Evolutionary conservation across 2,329 filamentous ascomycete genomes (phyloP), one percentile per base, ranked within the genome.

Genomic region (Sclerotinia borealis): DNA sequence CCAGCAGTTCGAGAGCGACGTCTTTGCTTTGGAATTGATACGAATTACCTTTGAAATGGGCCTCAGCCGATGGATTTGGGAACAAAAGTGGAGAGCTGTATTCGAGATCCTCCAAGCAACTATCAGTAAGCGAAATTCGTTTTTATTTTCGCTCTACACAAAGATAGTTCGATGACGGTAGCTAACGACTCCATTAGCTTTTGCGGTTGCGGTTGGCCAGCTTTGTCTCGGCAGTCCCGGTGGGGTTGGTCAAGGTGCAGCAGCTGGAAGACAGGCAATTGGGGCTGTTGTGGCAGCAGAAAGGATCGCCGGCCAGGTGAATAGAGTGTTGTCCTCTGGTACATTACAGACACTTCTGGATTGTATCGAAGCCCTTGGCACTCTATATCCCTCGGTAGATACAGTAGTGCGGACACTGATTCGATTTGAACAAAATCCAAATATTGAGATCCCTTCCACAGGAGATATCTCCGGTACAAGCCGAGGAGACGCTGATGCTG

Each of bases 191-290:
- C 27, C 4, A 7, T 13, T 45, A 56, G 52, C 52, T 25, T 56
- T 56, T 56, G 52, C 52, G 19, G 29, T 56, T 45, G 52, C 52
- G 8, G 52, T 56, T 34, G 52, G 52, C 8, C 52, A 56, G 19
- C 39, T 56, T n/a, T 56, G 52, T n/a, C 37, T 56, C 13, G 52
- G 39, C 17, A 56, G 52, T 17, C 52, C 52, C 7, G 52, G 37
- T 17, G 52, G 52, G 17, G 27, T 56, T 17, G 52, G 27, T 9
- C 52, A 43, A 22, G 52, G 52, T 1, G 52, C 52, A 1, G 27
- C 29, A 34, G 52, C 52, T 34, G 52, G 52, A 56, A 56, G 39
- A 56, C 52, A 45, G 39, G 52, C 52, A 6, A 56, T 56, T 8
- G 52, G 39, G 5, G 52, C 52, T 56, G 52, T 56, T 45, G 19